Percentiles rank a stretch among this genome's conserved stretches.
Conservation (phyloP, 2,329 filamentous ascomycete species). For the Triangularia verruculosa region DNA sequence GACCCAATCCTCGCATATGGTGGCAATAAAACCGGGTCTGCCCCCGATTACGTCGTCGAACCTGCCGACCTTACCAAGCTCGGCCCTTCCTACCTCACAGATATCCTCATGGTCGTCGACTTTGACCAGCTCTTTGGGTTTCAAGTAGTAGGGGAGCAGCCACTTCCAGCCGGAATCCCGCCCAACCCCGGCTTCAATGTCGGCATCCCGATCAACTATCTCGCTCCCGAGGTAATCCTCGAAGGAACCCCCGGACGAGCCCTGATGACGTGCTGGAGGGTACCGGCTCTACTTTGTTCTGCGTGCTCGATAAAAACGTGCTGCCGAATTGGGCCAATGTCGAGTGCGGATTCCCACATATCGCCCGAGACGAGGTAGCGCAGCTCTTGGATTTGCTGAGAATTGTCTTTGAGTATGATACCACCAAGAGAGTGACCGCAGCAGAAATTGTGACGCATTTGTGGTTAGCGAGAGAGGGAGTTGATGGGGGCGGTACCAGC, state of each 20-base stretch:
- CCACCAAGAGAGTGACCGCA: not conserved
- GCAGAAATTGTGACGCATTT: not conserved
- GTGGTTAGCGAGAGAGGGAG: not conserved
- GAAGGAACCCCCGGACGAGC: not conserved
- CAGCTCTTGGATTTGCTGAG: not conserved
- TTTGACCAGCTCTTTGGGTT: slow-evolving; percentile 25
- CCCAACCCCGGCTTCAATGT: slow-evolving; percentile 2
- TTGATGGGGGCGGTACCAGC: no score
- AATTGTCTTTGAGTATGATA: not conserved
- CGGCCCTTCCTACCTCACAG: slow-evolving; percentile 16
- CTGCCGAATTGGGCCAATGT: not conserved
- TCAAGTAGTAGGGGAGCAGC: no score
- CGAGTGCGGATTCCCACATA: not conserved
- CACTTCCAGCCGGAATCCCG: not conserved
- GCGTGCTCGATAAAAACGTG: not conserved
- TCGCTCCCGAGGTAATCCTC: slow-evolving; percentile 18
- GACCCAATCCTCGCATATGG: not conserved
- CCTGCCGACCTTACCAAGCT: slow-evolving; percentile 21
- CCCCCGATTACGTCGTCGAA: slow-evolving; percentile 19
- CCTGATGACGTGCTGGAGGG: not conserved
- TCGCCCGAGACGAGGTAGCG: not conserved
- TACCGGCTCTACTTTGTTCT: not conserved
- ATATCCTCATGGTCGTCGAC: slow-evolving; percentile 25
- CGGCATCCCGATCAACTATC: slow-evolving; percentile 19
- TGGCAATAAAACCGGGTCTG: not conserved